Conservation (phyloP, 2,329 filamentous ascomycete genomes). For the Calonectria leucothoes region DNA sequence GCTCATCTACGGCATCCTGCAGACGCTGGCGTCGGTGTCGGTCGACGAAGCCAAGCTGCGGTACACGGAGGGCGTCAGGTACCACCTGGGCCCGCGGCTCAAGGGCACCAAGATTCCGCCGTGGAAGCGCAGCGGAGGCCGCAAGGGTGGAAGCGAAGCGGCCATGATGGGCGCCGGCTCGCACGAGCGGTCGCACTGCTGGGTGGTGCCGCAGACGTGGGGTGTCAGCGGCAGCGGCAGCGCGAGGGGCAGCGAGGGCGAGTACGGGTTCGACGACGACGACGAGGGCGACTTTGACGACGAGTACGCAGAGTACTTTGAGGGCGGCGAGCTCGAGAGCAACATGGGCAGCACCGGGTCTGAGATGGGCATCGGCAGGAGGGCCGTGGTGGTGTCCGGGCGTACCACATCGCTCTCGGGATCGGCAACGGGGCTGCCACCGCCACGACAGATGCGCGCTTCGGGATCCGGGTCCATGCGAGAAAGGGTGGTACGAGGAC, state of each 20-base stretch:
- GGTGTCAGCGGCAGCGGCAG: constrained; percentile 46
- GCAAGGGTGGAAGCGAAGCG: constrained; percentile 12
- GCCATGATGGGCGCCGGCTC: constrained; percentile 51
- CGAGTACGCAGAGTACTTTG: constrained; percentile 20
- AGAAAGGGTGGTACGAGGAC: neutral
- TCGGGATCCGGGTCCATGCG: neutral
- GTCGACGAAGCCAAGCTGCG: constrained; percentile 67
- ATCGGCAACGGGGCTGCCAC: constrained; percentile 1
- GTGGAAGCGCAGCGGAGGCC: constrained; percentile 55
- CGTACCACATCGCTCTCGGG: constrained; percentile 1
- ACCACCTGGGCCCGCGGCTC: constrained; percentile 67
- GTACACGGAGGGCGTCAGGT: constrained; percentile 64
- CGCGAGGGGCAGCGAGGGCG: constrained; percentile 18
- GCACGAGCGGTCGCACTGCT: constrained; percentile 66
- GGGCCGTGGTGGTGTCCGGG: constrained; percentile 14
- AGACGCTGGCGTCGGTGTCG: constrained; percentile 68
- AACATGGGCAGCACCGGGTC: constrained; percentile 1
- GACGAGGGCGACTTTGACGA: constrained; percentile 21
- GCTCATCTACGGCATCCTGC: constrained; percentile 69
- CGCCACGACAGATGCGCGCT: neutral
- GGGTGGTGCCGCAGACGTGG: constrained; percentile 53
- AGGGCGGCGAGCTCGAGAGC: constrained; percentile 1
- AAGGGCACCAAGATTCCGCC: constrained; percentile 57
- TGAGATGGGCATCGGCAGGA: constrained; percentile 2
- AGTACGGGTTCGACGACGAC: constrained; percentile 25